phyloP scores from a whole-genome alignment of 2,329 filamentous ascomycete species.

The Dissoconium aciculare region DNA sequence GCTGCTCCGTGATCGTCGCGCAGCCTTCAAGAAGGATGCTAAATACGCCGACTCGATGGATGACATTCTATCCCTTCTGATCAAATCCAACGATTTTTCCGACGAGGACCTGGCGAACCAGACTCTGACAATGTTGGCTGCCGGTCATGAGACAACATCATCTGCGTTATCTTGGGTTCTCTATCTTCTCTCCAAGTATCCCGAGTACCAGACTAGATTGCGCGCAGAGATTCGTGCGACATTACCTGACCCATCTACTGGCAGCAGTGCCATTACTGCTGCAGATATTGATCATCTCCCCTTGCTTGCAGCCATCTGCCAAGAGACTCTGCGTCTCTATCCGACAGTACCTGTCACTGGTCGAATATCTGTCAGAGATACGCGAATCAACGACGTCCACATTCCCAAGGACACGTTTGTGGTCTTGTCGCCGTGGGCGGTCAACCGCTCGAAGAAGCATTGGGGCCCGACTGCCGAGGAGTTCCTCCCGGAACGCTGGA shows the following conservation, averaged over 20 bases:
- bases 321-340: slow-evolving; percentile 32
- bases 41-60: slow-evolving; percentile 22
- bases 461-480: slow-evolving; percentile 29
- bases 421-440: slow-evolving; percentile 28
- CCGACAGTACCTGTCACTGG: slow-evolving; percentile 35
- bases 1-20: slow-evolving; percentile 30
- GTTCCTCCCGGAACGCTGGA: slow-evolving; percentile 33
- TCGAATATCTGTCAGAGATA: slow-evolving; percentile 29
- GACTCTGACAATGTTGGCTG: slow-evolving; percentile 41
- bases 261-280: slow-evolving; percentile 14
- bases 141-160: slow-evolving; percentile 61
- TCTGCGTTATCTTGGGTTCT: slow-evolving; percentile 60
- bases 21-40: slow-evolving; percentile 25
- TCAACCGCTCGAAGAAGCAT: slow-evolving; percentile 28
- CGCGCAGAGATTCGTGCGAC: slow-evolving; percentile 50
- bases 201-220: slow-evolving; percentile 49
- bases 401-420: slow-evolving; percentile 28
- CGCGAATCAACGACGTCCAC: slow-evolving; percentile 25
- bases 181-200: slow-evolving; percentile 53
- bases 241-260: slow-evolving; percentile 35
- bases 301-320: slow-evolving; percentile 33
- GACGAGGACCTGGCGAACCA: slow-evolving; percentile 40
- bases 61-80: slow-evolving; percentile 35
- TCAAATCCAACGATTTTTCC: slow-evolving; percentile 38
- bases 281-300: slow-evolving; percentile 24